Base-by-base conservation (phyloP, 306 rosid genomes). In the Vigna trinervia region DNA sequence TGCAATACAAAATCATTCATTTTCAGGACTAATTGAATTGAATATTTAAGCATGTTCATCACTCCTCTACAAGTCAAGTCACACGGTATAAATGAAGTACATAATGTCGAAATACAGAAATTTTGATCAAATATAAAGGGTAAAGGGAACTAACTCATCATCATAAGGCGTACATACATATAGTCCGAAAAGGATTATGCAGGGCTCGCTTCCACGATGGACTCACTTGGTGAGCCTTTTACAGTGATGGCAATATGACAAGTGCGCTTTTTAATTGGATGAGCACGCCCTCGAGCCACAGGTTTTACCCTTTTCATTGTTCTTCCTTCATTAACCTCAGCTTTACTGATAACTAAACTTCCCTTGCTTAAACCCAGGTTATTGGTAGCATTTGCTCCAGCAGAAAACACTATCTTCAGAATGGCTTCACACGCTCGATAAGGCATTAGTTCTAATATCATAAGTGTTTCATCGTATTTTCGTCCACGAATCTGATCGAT, bases 391-490 rank as follows among this genome's bases (percentile, higher is more conserved):
- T 85, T 88, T 43, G 91, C 85, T 51, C 84, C 88, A 48, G 88
- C 88, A 5, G 89, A 88, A 73, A 78, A 73, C 50, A 88, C 85
- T 67, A 88, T 84, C 69, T 83, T 78, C 2, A 88, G 75, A 77
- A 89, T 73, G 62, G 85, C 1, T 66, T 80, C 80, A 30, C 89
- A 83, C 30, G 87, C 86, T 50, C 86, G 73, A 56, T 80, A 80
- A 10, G 87, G 87, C 84, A 87, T 85, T 56, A 83, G 84, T 66
- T 87, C 85, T n/a, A 87, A 70, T 60, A 85, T 76, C 82, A 78
- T 46, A 7, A 87, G 82, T 53, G 85, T 30, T 43, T 83, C 87
- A 60, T 81, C 86, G 5, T 82, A 88, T 13, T 81, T 45, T 19
- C 78, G 86, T 5, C 89, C 86, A 1, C 85, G 80, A 51, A 84